Percentiles rank a stretch among this genome's conserved stretches.
These are phyloP conservation scores for Fusarium continuum DNA, from an alignment of 2,329 filamentous ascomycete genomes.

Conservation along the genomic window DNA sequence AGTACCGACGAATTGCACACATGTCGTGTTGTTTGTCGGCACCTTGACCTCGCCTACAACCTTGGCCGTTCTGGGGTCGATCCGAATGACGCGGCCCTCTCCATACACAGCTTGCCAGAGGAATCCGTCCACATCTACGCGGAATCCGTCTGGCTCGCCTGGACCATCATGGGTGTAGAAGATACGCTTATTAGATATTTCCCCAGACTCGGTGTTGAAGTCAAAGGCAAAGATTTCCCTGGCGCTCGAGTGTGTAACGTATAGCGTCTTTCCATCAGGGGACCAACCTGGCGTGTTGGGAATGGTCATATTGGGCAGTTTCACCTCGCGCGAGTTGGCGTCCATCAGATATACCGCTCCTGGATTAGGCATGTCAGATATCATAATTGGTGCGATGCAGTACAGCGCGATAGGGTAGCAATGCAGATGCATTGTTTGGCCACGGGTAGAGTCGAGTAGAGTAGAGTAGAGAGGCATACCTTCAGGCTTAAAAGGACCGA, in stretches of 20 bases:
- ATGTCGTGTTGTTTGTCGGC: constrained; percentile 83
- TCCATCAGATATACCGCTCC: constrained; percentile 79
- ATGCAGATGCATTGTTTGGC: background rate
- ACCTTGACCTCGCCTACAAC: constrained; percentile 78
- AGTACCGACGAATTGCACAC: constrained; percentile 79
- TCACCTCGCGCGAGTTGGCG: constrained; percentile 65
- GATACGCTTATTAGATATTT: constrained; percentile 72
- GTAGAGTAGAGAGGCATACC: constrained; percentile 55
- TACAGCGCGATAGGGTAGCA: background rate
- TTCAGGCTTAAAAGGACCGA: constrained; percentile 67
- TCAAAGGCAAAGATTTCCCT: constrained; percentile 78
- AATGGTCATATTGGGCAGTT: constrained; percentile 74
- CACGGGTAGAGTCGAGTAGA: too few relatives aligned
- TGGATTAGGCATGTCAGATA: constrained; percentile 45
- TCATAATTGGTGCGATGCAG: background rate
- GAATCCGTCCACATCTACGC: constrained; percentile 83
- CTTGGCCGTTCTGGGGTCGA: constrained; percentile 70
- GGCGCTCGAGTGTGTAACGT: constrained; percentile 81
- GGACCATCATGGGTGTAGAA: constrained; percentile 75
- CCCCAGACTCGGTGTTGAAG: constrained; percentile 71
- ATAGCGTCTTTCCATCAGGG: constrained; percentile 75
- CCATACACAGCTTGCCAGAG: constrained; percentile 92
- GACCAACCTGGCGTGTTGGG: constrained; percentile 90
- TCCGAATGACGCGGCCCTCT: constrained; percentile 76
- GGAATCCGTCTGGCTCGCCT: constrained; percentile 84